phyloP scores from a whole-genome alignment of 192 early-diverging fungal species.

The Coemansia pectinata region DNA sequence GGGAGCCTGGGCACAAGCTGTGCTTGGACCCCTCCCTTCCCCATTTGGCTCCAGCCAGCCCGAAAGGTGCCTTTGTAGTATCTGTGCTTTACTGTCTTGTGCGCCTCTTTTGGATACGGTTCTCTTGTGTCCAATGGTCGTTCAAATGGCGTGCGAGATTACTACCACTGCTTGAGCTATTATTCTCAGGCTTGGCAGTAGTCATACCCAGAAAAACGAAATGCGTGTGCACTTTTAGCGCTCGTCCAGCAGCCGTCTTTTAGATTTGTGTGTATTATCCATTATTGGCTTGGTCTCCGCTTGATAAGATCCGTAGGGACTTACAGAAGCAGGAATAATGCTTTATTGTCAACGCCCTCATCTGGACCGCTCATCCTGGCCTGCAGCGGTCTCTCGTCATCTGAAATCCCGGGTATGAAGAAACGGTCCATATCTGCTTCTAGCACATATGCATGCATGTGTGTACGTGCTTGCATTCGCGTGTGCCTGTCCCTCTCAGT shows the following conservation, averaged over 20 bases:
- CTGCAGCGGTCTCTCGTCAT: background rate
- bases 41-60: background rate
- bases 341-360: background rate
- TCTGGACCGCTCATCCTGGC: background rate
- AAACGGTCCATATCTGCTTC: conserved; percentile 1
- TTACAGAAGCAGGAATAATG: background rate
- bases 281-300: background rate
- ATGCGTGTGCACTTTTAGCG: background rate
- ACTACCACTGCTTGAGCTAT: background rate
- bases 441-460: background rate
- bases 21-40: background rate
- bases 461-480: background rate
- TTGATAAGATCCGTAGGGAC: too few relatives aligned
- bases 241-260: background rate
- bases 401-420: background rate
- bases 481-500: background rate
- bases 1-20: background rate
- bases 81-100: background rate
- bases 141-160: background rate
- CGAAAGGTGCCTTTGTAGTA: background rate
- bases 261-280: background rate
- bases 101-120: background rate
- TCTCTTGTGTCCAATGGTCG: background rate
- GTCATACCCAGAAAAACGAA: background rate
- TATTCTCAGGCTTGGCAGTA: background rate